Conservation (phyloP, 768 basidiomycete genomes). For the Tricholoma hemisulphureum region DNA sequence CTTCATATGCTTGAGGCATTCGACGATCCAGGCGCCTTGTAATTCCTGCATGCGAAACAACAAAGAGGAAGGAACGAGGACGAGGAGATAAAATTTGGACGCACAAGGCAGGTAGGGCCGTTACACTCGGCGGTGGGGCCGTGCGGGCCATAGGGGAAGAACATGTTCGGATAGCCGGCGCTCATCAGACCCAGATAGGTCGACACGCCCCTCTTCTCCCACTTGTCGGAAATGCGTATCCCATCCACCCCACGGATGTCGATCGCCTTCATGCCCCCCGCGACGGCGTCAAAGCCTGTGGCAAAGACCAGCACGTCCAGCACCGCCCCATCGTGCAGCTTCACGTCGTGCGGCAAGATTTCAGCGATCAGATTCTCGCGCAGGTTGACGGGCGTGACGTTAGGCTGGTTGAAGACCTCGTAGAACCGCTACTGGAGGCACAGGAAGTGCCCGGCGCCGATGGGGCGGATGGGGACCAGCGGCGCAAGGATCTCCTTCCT, state of each 20-base stretch:
- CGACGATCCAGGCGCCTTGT: conserved; percentile 24
- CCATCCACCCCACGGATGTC: conserved; percentile 21
- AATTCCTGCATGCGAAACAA: conserved; percentile 16
- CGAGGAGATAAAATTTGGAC: background rate
- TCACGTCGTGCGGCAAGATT: conserved; percentile 7
- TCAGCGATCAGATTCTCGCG: background rate
- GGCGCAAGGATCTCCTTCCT: conserved; percentile 24
- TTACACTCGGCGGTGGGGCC: conserved; percentile 24
- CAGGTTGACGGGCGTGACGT: conserved; percentile 23
- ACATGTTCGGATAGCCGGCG: conserved; percentile 25
- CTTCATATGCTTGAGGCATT: conserved; percentile 15
- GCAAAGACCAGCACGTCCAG: background rate
- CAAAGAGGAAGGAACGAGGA: background rate
- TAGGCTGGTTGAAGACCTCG: conserved; percentile 24
- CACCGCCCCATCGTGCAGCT: background rate
- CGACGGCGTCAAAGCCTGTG: conserved; percentile 25
- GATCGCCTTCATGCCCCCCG: conserved; percentile 20
- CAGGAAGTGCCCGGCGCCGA: conserved; percentile 19
- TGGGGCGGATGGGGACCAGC: conserved; percentile 15
- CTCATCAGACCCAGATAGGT: conserved; percentile 24
- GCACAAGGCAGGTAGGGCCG: conserved; percentile 22
- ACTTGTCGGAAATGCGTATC: conserved; percentile 17
- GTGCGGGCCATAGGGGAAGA: conserved; percentile 25
- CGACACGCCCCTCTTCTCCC: conserved; percentile 16
- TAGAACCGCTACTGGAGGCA: conserved; percentile 21